Base-by-base conservation (phyloP, 306 rosid genomes). In the Quercus parvula region DNA sequence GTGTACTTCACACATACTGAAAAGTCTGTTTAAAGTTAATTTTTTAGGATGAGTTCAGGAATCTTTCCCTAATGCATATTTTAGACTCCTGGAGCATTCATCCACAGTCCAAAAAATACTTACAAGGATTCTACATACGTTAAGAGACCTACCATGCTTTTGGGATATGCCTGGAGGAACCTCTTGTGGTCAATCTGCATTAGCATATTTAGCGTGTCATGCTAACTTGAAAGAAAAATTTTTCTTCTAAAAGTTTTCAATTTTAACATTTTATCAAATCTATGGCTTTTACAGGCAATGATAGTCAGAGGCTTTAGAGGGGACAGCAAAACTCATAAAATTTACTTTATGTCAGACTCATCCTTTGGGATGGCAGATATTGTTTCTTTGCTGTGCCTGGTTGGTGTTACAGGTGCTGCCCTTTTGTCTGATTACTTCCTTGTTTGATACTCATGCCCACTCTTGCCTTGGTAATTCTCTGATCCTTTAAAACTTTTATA, bases 241-340 rank as follows among this genome's bases (percentile, higher is more conserved):
- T 68, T 61, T 62, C 17, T 56, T 83, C 81, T 78, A 80, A 79
- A 31, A 49, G 71, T 78, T 70, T 56, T 61, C 20, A 14, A 7
- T 20, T 28, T 9, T n/a, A 61, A 75, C 2, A 9, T 58, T 44
- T 70, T n/a, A 74, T 58, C 35, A 31, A 49, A 17, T 24, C 56
- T 54, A 24, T 75, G 27, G 78, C 25, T 80, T 77, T 75, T 70
- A 81, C 90, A 94, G 99, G 99, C 99, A 59, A 94, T 94, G 99
- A 91, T 94, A 66, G 97, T 86, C 63, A 89, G 99, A 87, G 99
- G 99, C 44, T 94, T 94, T 74, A 90, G 91, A 87, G 99, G 99
- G 73, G 89, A 94, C 75, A 70, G 92, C 75, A 82, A 81, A 51
- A 46, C 74, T 71, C 97, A 94, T 73, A 94, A 88, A 80, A 87